These are phyloP conservation scores for Taphrina communis DNA, from an alignment of 1,139 yeast species.

Conservation along the genomic window DNA sequence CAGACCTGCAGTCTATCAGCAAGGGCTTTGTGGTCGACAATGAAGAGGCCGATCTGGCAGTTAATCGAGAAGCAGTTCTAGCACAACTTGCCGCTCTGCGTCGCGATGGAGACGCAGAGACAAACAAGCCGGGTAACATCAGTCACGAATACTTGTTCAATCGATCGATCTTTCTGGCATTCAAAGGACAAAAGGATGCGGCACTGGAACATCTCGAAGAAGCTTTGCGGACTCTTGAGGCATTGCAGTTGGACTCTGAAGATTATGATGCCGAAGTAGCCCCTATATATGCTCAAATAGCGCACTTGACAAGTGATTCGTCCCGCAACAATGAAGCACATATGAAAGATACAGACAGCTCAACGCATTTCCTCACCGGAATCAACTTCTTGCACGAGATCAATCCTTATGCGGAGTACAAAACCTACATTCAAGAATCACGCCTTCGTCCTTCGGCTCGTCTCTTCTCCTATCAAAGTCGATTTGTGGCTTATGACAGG, in stretches of 20 bases:
- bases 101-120: not conserved
- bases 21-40: constrained; percentile 2
- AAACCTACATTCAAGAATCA: constrained; percentile 6
- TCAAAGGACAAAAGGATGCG: not conserved
- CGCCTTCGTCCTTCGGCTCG: constrained; percentile 27
- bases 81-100: constrained; percentile 17
- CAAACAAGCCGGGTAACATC: not conserved
- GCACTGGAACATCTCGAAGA: constrained; percentile 15
- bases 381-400: constrained; percentile 13
- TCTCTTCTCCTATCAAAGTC: constrained; percentile 27
- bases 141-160: constrained; percentile 33
- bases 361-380: constrained; percentile 22
- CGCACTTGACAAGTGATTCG: constrained; percentile 26
- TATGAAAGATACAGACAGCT: constrained; percentile 16
- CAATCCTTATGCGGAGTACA: constrained; percentile 29
- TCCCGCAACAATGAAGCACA: constrained; percentile 10
- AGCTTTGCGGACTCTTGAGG: constrained; percentile 7
- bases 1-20: not conserved
- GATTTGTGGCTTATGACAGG: constrained; percentile 24
- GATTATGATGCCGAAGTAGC: constrained; percentile 31
- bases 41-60: constrained; percentile 29
- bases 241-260: constrained; percentile 12
- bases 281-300: constrained; percentile 31
- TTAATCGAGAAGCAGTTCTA: constrained; percentile 25
- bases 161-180: constrained; percentile 8